These are phyloP conservation scores for Basidiobolus meristosporus DNA, from an alignment of 371 early-diverging fungal genomes.

Conservation along the genomic window DNA sequence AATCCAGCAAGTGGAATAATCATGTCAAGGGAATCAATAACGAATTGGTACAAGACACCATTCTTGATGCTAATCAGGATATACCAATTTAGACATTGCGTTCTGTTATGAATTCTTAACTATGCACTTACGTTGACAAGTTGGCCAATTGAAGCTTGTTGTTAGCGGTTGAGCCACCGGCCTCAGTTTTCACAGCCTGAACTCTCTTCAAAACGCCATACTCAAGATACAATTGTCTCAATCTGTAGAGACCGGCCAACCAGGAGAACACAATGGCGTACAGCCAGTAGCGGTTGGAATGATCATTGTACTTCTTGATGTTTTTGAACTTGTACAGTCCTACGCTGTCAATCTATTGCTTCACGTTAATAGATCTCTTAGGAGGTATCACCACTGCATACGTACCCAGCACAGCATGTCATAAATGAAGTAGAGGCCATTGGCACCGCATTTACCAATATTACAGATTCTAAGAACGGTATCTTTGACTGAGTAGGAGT, in stretches of 20 bases:
- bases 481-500: conserved; percentile 20
- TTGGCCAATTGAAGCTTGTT: neutral
- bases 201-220: conserved; percentile 7
- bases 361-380: conserved; percentile 3
- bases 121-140: neutral
- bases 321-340: conserved; percentile 26
- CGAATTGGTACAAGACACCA: conserved; percentile 20
- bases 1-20: conserved; percentile 33
- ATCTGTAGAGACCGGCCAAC: conserved; percentile 28
- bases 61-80: conserved; percentile 6
- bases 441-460: conserved; percentile 22
- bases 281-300: conserved; percentile 37
- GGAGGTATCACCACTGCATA: neutral
- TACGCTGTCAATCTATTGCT: conserved; percentile 17
- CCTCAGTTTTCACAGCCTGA: neutral
- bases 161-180: neutral
- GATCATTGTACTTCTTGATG: conserved; percentile 19
- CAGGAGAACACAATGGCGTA: conserved; percentile 32
- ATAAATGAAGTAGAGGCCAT: conserved; percentile 24
- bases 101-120: neutral
- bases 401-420: conserved; percentile 35
- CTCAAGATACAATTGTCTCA: conserved; percentile 19
- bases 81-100: neutral
- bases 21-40: conserved; percentile 38
- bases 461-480: conserved; percentile 17